A percentile compares a stretch with the other conserved stretches of the same genome.
phyloP scores from a whole-genome alignment of 306 rosid genomes.

The Begonia fuchsioides region DNA sequence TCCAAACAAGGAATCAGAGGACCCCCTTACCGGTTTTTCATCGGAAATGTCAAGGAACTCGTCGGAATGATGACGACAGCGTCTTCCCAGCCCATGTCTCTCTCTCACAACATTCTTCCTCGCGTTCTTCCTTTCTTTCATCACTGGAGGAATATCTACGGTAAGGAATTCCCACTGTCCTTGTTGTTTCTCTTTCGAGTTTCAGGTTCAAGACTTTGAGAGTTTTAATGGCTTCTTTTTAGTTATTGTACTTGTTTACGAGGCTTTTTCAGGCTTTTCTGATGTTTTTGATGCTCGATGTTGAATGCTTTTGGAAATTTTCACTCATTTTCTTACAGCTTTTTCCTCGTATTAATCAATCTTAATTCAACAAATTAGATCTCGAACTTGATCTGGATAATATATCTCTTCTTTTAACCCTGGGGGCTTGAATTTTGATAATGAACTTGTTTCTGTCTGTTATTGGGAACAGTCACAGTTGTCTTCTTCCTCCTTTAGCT shows the following conservation, averaged over 20 bases:
- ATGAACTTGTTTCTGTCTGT: not conserved
- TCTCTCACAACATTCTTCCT: constrained; percentile 89
- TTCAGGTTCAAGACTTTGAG: not conserved
- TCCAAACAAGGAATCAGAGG: constrained; percentile 82
- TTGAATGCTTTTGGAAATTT: not conserved
- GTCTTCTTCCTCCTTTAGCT: not conserved
- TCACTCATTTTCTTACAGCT: too few species aligned
- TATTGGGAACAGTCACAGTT: not conserved
- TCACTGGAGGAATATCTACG: constrained; percentile 92
- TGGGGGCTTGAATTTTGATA: not conserved
- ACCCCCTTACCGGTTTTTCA: constrained; percentile 98
- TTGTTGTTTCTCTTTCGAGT: too few species aligned
- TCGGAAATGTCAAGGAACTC: constrained; percentile 74
- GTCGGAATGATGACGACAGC: constrained; percentile 82
- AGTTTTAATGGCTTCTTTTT: not conserved
- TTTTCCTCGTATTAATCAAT: too few species aligned
- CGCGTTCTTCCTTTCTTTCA: constrained; percentile 95
- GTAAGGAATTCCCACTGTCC: constrained; percentile 11
- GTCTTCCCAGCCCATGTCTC: constrained; percentile 78
- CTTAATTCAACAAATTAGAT: too few species aligned
- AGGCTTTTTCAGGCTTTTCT: not conserved
- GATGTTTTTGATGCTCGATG: not conserved
- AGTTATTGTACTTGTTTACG: too few species aligned
- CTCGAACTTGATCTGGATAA: too few species aligned
- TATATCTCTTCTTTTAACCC: too few species aligned